phyloP scores from a whole-genome alignment of 2,329 filamentous ascomycete species.

The Apiospora malaysiana region DNA sequence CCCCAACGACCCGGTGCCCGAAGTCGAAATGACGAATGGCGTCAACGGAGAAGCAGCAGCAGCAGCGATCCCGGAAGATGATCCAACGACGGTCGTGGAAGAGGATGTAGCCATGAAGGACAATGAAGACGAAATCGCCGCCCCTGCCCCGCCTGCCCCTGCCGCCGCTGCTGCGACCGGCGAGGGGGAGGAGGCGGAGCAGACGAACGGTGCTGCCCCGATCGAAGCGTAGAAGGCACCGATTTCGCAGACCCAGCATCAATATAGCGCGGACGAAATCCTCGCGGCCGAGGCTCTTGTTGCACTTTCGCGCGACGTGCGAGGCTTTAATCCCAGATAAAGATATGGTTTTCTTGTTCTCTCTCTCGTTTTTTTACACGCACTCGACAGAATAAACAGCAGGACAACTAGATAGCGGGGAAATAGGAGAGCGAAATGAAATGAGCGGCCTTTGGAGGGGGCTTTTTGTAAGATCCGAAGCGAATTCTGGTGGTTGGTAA shows the following conservation, averaged over 20 bases:
- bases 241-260: background rate
- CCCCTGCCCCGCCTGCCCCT: background rate
- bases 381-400: too few relatives aligned
- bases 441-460: background rate
- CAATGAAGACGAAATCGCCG: background rate
- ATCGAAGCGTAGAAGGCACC: conserved; percentile 9
- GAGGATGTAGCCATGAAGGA: conserved; percentile 19
- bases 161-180: background rate
- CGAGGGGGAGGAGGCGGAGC: background rate
- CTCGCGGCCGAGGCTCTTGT: too few relatives aligned
- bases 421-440: too few relatives aligned
- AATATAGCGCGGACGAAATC: background rate
- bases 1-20: background rate
- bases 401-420: too few relatives aligned
- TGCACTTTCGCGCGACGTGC: too few relatives aligned
- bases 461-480: conserved; percentile 1
- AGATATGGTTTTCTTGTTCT: background rate
- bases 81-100: conserved; percentile 23
- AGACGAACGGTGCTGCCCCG: conserved; percentile 3
- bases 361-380: too few relatives aligned
- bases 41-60: conserved; percentile 20
- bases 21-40: conserved; percentile 32
- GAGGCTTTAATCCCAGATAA: background rate
- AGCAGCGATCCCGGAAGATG: conserved; percentile 24
- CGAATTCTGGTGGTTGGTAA: background rate